These are phyloP conservation scores for Lentinus tigrinus DNA, from an alignment of 768 basidiomycete genomes.

Conservation along the genomic window DNA sequence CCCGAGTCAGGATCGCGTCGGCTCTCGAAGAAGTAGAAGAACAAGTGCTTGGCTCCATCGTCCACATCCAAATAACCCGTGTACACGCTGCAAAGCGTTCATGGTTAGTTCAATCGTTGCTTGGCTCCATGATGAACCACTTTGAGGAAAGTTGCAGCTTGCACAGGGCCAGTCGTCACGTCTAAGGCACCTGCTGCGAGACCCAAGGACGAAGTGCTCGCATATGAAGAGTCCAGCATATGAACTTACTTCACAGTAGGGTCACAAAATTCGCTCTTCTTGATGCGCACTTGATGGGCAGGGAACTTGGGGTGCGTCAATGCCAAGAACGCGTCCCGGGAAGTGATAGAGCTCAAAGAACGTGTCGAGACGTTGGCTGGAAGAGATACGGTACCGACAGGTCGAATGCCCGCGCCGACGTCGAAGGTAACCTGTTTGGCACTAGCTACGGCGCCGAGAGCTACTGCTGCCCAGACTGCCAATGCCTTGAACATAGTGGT, in stretches of 20 bases:
- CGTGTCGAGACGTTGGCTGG: conserved; percentile 10
- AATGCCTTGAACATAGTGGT: conserved; percentile 9
- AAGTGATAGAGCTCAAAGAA: conserved; percentile 26
- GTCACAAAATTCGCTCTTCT: conserved; percentile 62
- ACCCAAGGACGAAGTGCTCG: too few relatives aligned
- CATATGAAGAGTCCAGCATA: too few relatives aligned
- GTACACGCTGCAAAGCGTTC: conserved; percentile 36
- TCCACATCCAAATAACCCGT: conserved; percentile 48
- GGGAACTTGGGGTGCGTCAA: conserved; percentile 49
- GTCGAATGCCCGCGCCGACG: neutral
- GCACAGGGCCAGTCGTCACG: too few relatives aligned
- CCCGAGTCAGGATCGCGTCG: conserved; percentile 42
- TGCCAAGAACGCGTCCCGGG: conserved; percentile 21
- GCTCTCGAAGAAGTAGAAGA: conserved; percentile 65
- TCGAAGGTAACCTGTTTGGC: conserved; percentile 1
- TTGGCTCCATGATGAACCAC: too few relatives aligned
- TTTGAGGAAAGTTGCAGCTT: too few relatives aligned
- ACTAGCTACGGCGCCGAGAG: neutral
- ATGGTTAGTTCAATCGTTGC: neutral
- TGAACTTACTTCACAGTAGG: conserved; percentile 62
- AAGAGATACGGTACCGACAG: neutral
- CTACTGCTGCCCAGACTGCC: neutral
- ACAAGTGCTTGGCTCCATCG: conserved; percentile 50
- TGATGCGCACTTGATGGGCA: conserved; percentile 53
- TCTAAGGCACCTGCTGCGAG: too few relatives aligned